These are phyloP conservation scores for Allomyces arbusculus DNA, from an alignment of 192 early-diverging fungal genomes.

Conservation along the genomic window DNA sequence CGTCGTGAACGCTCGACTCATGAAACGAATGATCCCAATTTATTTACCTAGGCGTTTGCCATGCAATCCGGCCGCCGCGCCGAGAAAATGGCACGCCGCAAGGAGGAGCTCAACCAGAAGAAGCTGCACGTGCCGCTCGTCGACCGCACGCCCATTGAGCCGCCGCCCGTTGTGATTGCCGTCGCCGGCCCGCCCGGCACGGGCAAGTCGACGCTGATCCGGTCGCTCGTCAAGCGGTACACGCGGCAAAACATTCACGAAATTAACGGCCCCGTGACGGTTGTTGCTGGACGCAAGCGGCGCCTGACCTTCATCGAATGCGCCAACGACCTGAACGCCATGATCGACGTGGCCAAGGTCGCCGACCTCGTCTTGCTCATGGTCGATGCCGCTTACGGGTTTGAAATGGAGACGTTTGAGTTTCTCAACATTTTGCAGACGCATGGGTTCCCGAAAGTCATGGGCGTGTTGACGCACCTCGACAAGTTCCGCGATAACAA, in stretches of 20 bases:
- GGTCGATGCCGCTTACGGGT: constrained; percentile 94
- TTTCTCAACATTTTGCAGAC: constrained; percentile 92
- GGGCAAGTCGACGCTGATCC: constrained; percentile 94
- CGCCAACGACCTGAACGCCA: constrained; percentile 86
- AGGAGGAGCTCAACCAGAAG: constrained; percentile 67
- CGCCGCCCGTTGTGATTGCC: constrained; percentile 83
- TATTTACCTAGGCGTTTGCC: constrained; percentile 36
- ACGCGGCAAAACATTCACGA: constrained; percentile 81
- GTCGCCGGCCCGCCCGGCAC: constrained; percentile 85
- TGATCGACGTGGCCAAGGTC: constrained; percentile 94
- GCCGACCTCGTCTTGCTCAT: constrained; percentile 86
- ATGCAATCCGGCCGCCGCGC: constrained; percentile 51
- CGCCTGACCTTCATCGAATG: constrained; percentile 95
- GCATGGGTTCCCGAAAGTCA: constrained; percentile 92
- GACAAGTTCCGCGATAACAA: constrained; percentile 93
- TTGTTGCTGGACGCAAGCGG: constrained; percentile 85
- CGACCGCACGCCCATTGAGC: constrained; percentile 71
- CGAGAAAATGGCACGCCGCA: constrained; percentile 57
- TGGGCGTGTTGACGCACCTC: constrained; percentile 93
- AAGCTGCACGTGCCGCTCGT: constrained; percentile 89
- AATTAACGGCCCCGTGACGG: constrained; percentile 89
- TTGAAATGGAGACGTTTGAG: constrained; percentile 99
- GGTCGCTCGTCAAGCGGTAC: constrained; percentile 82
- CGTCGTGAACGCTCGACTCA: too few relatives aligned
- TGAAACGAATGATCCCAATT: not conserved